Conservation (phyloP, 2,329 filamentous ascomycete species). For the Trichoderma hamatum region DNA sequence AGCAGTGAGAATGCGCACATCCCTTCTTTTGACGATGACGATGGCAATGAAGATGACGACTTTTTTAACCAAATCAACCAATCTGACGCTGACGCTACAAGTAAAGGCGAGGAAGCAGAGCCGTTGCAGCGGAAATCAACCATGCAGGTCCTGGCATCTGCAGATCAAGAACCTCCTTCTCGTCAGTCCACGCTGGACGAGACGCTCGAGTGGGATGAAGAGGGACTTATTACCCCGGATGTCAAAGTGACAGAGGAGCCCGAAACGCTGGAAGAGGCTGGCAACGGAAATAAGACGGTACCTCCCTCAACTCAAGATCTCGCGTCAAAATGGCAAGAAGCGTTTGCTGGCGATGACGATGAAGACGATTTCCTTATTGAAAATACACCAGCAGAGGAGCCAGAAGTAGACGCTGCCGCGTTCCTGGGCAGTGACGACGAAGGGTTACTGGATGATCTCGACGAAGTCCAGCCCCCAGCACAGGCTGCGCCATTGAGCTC, state of each 20-base stretch:
- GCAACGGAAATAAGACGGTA: background rate
- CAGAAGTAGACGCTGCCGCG: constrained; percentile 61
- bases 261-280: background rate
- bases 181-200: constrained; percentile 41
- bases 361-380: constrained; percentile 66
- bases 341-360: constrained; percentile 75
- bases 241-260: constrained; percentile 14
- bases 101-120: constrained; percentile 31
- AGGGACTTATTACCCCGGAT: constrained; percentile 32
- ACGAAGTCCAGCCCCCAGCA: constrained; percentile 43
- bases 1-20: constrained; percentile 5
- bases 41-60: constrained; percentile 58
- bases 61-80: constrained; percentile 62
- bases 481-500: constrained; percentile 27
- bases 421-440: constrained; percentile 84
- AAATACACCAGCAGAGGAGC: constrained; percentile 50
- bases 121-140: constrained; percentile 70
- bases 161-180: constrained; percentile 43
- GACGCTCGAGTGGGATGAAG: constrained; percentile 36
- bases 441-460: constrained; percentile 77
- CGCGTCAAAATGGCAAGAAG: constrained; percentile 81
- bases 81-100: constrained; percentile 22
- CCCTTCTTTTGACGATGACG: constrained; percentile 47
- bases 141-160: constrained; percentile 62
- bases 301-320: constrained; percentile 62